Percentiles rank a stretch among this genome's conserved stretches.
phyloP scores from a whole-genome alignment of 2,329 filamentous ascomycete species.

The Dothideomycetes sp. region DNA sequence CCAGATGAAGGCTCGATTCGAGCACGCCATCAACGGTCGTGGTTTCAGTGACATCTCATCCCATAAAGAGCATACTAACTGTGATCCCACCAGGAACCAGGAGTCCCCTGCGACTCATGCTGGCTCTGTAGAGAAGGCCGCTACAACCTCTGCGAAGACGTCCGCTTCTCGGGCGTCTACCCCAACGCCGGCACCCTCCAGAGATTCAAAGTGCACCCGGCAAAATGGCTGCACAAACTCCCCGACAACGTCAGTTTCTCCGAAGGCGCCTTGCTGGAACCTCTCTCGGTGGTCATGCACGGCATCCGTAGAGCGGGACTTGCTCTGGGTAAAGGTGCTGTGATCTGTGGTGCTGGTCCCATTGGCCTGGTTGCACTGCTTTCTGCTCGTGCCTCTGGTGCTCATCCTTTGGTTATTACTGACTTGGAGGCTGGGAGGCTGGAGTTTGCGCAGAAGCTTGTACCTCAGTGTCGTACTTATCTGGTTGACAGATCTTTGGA shows the following conservation, averaged over 20 bases:
- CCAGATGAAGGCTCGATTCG: no score
- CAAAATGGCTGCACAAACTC: slow-evolving; percentile 83
- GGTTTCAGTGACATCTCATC: no score
- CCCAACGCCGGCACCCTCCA: slow-evolving; percentile 81
- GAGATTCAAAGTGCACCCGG: slow-evolving; percentile 71
- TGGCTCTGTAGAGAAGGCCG: slow-evolving; percentile 63
- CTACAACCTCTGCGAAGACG: slow-evolving; percentile 82
- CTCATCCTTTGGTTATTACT: slow-evolving; percentile 68
- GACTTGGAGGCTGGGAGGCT: slow-evolving; percentile 75
- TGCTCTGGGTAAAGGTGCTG: slow-evolving; percentile 28
- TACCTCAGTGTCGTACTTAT: slow-evolving; percentile 26
- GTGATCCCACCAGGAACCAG: no score
- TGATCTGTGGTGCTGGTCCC: slow-evolving; percentile 55
- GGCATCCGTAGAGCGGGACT: slow-evolving; percentile 32
- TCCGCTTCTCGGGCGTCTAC: slow-evolving; percentile 84
- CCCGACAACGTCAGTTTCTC: slow-evolving; percentile 65
- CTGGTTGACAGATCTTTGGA: slow-evolving; percentile 19
- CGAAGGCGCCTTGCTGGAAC: slow-evolving; percentile 81
- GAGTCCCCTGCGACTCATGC: slow-evolving; percentile 53
- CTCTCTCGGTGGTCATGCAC: slow-evolving; percentile 39
- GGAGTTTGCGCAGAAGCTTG: slow-evolving; percentile 65
- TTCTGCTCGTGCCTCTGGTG: slow-evolving; percentile 53
- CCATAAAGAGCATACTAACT: no score
- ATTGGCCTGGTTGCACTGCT: slow-evolving; percentile 53
- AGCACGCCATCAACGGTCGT: no score